Conservation (phyloP, 73 alveolate genomes). For the Paramecium sexaurelia region DNA sequence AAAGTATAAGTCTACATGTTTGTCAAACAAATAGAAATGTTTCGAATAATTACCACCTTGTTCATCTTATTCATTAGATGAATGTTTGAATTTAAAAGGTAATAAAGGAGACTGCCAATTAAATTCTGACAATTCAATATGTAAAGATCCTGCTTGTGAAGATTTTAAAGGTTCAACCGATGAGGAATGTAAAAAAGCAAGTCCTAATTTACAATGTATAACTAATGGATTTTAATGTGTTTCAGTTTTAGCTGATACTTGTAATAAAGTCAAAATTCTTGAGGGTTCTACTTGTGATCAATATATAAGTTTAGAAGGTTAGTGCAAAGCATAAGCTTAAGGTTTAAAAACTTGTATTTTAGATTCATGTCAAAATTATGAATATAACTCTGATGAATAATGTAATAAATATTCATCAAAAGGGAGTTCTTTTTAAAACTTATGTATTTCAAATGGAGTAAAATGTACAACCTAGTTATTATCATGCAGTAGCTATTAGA, state of each 20-base stretch:
- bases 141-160: neutral
- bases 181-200: neutral
- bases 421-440: neutral
- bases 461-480: neutral
- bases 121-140: neutral
- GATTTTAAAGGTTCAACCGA: neutral
- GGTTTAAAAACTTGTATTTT: neutral
- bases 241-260: neutral
- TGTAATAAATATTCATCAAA: neutral
- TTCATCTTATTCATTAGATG: neutral
- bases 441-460: neutral
- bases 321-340: neutral
- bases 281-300: neutral
- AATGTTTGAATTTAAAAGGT: neutral
- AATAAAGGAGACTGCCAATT: neutral
- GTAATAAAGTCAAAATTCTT: neutral
- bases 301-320: neutral
- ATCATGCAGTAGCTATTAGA: neutral
- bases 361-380: neutral
- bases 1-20: slow-evolving; percentile 1
- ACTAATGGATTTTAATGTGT: slow-evolving; percentile 1
- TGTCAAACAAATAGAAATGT: neutral
- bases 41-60: neutral
- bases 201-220: neutral
- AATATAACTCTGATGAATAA: neutral